These are phyloP conservation scores for Salvia splendens DNA, from an alignment of 257 asterid species.

Conservation along the genomic window DNA sequence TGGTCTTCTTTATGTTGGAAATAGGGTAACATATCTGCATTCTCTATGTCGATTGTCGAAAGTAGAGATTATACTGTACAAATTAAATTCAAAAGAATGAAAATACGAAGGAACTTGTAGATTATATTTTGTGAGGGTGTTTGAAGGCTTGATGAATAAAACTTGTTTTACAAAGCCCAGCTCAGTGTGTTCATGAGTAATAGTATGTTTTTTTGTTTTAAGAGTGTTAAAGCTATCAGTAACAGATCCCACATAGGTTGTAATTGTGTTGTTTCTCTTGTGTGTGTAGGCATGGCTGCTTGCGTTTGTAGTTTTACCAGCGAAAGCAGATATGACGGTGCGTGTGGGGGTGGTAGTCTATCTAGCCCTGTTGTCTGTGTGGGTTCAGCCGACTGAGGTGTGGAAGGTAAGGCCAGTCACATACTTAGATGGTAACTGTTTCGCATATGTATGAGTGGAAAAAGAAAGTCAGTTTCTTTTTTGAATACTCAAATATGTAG, in stretches of 20 bases:
- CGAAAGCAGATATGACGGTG: constrained; percentile 55
- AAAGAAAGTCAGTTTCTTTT: not conserved
- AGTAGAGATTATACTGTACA: too few relatives aligned
- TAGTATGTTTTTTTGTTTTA: too few relatives aligned
- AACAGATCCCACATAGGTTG: not conserved
- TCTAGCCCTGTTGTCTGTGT: constrained; percentile 61
- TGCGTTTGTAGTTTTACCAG: constrained; percentile 84
- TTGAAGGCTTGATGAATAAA: constrained; percentile 4
- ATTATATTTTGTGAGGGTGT: constrained; percentile 2
- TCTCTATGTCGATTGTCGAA: not conserved
- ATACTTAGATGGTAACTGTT: constrained; percentile 1
- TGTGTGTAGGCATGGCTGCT: constrained; percentile 84
- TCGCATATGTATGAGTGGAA: not conserved
- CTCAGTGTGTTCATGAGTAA: constrained; percentile 7
- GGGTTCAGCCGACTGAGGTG: constrained; percentile 80
- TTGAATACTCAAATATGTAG: not conserved
- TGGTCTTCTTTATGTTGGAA: not conserved
- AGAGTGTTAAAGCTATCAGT: not conserved
- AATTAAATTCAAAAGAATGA: too few relatives aligned
- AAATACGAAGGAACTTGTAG: too few relatives aligned
- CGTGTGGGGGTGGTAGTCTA: constrained; percentile 69
- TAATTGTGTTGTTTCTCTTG: constrained; percentile 1
- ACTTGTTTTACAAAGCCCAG: not conserved
- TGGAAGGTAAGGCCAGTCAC: constrained; percentile 69
- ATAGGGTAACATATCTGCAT: not conserved